Conservation (phyloP, 176 grass and related monocot genomes). For the Leersia perrieri region DNA sequence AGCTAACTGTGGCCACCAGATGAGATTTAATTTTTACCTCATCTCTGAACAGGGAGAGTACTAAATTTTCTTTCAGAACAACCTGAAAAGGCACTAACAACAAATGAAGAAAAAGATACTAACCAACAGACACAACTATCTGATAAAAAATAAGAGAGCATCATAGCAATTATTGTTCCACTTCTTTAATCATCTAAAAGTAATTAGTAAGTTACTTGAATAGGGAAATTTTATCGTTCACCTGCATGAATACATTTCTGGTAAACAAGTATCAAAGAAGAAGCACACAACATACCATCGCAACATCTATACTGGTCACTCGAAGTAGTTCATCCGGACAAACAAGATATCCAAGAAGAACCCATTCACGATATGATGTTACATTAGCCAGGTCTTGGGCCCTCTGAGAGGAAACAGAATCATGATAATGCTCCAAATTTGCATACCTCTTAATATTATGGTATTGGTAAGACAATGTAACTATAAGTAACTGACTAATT, state of each 20-base stretch:
- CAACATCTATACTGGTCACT: conserved; percentile 97
- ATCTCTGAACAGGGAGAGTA: conserved; percentile 95
- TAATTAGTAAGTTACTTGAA: background rate
- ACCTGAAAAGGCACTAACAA: conserved; percentile 56
- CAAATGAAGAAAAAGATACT: conserved; percentile 24
- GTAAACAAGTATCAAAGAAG: conserved; percentile 25
- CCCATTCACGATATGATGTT: conserved; percentile 95
- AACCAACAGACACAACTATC: conserved; percentile 16
- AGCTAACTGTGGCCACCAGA: conserved; percentile 14
- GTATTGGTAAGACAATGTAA: conserved; percentile 19
- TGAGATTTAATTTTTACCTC: conserved; percentile 60
- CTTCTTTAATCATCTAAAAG: no score
- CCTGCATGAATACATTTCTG: background rate
- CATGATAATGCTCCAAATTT: conserved; percentile 8
- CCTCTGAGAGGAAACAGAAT: conserved; percentile 65
- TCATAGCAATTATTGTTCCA: background rate
- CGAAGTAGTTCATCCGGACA: conserved; percentile 98
- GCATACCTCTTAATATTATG: conserved; percentile 16
- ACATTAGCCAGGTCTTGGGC: conserved; percentile 99
- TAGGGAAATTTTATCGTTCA: background rate
- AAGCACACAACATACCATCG: conserved; percentile 57
- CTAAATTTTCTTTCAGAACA: conserved; percentile 93
- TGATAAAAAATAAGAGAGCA: conserved; percentile 19
- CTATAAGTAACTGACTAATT: background rate
- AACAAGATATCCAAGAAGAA: conserved; percentile 94